These are phyloP conservation scores for Hypoxylon sp. DNA, from an alignment of 2,329 filamentous ascomycete species.

Conservation along the genomic window DNA sequence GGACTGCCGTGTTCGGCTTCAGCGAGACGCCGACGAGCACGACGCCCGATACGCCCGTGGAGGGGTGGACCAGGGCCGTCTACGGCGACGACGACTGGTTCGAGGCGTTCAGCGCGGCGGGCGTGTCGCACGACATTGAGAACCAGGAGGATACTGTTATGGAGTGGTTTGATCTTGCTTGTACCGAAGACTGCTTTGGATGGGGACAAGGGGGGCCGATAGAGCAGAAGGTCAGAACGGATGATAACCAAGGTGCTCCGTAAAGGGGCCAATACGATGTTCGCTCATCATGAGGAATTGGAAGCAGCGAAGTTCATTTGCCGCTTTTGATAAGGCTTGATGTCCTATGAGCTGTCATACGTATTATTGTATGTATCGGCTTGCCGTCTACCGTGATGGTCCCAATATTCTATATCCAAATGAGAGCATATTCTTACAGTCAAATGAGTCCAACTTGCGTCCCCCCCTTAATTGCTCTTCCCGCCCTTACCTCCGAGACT, in stretches of 20 bases:
- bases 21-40: constrained; percentile 41
- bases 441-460: too few relatives aligned
- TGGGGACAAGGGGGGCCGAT: constrained; percentile 46
- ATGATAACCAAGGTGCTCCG: too few relatives aligned
- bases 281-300: too few relatives aligned
- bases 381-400: too few relatives aligned
- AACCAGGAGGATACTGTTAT: constrained; percentile 49
- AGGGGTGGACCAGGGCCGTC: constrained; percentile 49
- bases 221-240: too few relatives aligned
- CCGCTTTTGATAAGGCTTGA: too few relatives aligned
- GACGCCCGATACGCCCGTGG: constrained; percentile 46
- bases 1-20: constrained; percentile 54
- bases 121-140: constrained; percentile 51
- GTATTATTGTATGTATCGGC: too few relatives aligned
- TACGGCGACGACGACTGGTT: constrained; percentile 50
- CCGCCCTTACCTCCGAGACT: constrained; percentile 51
- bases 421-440: too few relatives aligned
- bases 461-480: constrained; percentile 39
- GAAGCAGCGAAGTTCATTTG: too few relatives aligned
- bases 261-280: too few relatives aligned
- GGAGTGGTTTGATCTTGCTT: constrained; percentile 50
- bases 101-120: constrained; percentile 50
- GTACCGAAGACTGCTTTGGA: constrained; percentile 47
- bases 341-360: too few relatives aligned
- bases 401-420: too few relatives aligned